Percentiles rank a stretch among this genome's conserved stretches.
Evolutionary conservation across 306 rosid species (phyloP).

Genomic region (Vigna angularis): DNA sequence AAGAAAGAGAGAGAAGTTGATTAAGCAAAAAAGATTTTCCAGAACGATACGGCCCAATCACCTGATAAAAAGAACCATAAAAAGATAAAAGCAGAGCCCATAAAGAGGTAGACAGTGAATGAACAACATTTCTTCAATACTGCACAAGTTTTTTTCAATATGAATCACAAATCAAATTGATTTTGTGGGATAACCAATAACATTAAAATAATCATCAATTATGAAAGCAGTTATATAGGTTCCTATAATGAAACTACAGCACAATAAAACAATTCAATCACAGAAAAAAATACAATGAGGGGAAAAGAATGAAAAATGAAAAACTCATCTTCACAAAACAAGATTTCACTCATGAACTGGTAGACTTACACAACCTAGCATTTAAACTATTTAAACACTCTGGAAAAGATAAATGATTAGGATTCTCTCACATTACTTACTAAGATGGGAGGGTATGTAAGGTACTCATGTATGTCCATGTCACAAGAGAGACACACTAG

Average conservation of each 20-base stretch:
- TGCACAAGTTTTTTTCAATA: conserved; percentile 11
- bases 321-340: conserved; percentile 8
- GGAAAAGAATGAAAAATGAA: not conserved
- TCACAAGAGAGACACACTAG: not conserved
- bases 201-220: conserved; percentile 7
- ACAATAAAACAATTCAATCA: conserved; percentile 19
- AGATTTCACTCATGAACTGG: not conserved
- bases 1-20: conserved; percentile 97
- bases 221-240: not conserved
- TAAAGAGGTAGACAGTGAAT: conserved; percentile 26
- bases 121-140: conserved; percentile 11
- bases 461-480: not conserved
- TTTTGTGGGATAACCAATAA: not conserved
- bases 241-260: not conserved
- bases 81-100: conserved; percentile 35
- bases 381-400: conserved; percentile 16
- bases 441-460: not conserved
- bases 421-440: not conserved
- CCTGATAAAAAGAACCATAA: conserved; percentile 60
- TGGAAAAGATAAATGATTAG: conserved; percentile 16
- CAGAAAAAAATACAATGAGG: conserved; percentile 5
- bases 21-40: conserved; percentile 97
- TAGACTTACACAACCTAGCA: conserved; percentile 9
- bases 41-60: conserved; percentile 96
- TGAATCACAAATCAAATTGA: conserved; percentile 23